Conservation (phyloP, 306 rosid genomes). For the Carpinus fangiana region DNA sequence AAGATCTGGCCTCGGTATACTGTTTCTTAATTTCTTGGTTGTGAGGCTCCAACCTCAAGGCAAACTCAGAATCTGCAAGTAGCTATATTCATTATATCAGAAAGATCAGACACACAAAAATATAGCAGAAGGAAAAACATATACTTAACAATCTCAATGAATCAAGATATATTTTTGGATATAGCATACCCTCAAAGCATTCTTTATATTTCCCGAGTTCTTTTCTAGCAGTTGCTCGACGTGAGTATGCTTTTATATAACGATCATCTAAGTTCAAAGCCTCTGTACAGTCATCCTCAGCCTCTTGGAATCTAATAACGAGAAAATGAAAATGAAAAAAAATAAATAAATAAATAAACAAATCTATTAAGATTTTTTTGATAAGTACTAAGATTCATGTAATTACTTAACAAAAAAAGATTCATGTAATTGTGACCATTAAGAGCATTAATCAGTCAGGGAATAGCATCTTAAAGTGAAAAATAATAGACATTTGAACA, state of each 20-base stretch:
- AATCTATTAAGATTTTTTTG: background rate
- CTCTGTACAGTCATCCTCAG: constrained; percentile 95
- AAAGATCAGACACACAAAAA: constrained; percentile 32
- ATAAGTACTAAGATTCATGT: no score
- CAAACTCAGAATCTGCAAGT: constrained; percentile 87
- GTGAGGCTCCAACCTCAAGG: constrained; percentile 86
- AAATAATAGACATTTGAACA: background rate
- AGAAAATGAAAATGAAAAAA: constrained; percentile 12
- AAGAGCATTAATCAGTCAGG: constrained; percentile 23
- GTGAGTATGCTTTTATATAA: constrained; percentile 92
- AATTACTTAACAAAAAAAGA: no score
- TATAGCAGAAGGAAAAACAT: constrained; percentile 16
- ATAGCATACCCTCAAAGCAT: constrained; percentile 74
- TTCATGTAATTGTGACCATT: constrained; percentile 7
- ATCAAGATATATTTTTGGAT: constrained; percentile 19
- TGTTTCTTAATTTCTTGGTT: constrained; percentile 95
- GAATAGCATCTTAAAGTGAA: background rate
- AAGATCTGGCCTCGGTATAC: constrained; percentile 71
- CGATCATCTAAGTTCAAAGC: constrained; percentile 93
- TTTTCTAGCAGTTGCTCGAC: constrained; percentile 86
- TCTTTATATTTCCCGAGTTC: constrained; percentile 83
- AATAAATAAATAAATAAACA: background rate
- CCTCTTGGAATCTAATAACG: constrained; percentile 69
- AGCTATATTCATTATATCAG: constrained; percentile 40
- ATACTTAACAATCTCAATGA: background rate